phyloP scores from a whole-genome alignment of 2,329 filamentous ascomycete species.

The Chaetomium globosum region DNA sequence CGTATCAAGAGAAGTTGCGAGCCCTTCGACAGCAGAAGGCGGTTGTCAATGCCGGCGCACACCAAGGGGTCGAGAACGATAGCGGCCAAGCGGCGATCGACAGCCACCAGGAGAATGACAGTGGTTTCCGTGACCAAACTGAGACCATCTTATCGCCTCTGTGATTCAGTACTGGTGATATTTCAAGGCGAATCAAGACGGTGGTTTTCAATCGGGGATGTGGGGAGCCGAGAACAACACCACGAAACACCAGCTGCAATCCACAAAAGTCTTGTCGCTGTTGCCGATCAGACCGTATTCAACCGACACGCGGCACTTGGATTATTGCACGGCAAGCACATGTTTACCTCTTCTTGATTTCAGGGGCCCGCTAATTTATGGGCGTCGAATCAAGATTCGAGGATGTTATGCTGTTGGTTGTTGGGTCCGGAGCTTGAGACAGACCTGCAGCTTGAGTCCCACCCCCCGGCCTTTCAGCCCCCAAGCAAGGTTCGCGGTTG shows the following conservation, averaged over 20 bases:
- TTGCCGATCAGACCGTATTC: not conserved
- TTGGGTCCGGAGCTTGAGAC: not conserved
- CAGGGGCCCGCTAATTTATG: not conserved
- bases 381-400: not conserved
- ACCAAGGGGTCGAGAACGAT: slow-evolving; percentile 75
- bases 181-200: not conserved
- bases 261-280: not conserved
- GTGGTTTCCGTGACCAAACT: not conserved
- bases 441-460: not conserved
- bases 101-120: not conserved
- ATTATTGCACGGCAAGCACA: not conserved
- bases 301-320: not conserved
- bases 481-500: not conserved
- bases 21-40: slow-evolving; percentile 93
- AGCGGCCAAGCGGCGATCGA: not conserved
- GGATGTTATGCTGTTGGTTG: not conserved
- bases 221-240: not conserved
- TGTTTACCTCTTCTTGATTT: not conserved
- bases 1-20: slow-evolving; percentile 97
- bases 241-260: not conserved
- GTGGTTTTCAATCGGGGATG: not conserved
- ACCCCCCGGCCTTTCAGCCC: not conserved
- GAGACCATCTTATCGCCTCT: not conserved
- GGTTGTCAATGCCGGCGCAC: slow-evolving; percentile 90
- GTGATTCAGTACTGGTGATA: not conserved